Conservation (phyloP, 306 rosid species). For the Trichosanthes cucumerina region DNA sequence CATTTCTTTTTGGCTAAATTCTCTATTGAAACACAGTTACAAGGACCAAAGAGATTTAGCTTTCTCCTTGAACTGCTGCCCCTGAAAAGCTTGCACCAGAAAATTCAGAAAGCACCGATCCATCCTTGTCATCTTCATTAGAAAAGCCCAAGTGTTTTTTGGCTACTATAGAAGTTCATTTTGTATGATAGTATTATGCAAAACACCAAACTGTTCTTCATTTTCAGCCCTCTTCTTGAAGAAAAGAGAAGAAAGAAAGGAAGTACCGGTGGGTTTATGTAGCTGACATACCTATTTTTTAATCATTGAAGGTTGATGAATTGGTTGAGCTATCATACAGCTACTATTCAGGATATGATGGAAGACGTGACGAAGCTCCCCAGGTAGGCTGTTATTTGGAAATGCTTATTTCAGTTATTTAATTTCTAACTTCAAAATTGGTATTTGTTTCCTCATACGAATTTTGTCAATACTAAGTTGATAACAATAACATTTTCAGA, state of each 20-base stretch:
- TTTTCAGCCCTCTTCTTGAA: neutral
- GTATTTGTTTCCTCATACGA: neutral
- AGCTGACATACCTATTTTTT: slow-evolving; percentile 8
- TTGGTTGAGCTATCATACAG: slow-evolving; percentile 34
- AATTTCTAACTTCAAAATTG: neutral
- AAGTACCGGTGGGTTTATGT: neutral
- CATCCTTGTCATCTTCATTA: neutral
- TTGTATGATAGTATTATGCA: neutral
- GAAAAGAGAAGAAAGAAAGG: neutral
- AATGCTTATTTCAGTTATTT: neutral
- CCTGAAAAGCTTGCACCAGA: neutral
- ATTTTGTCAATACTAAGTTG: neutral
- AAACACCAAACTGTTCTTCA: neutral
- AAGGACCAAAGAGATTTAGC: neutral
- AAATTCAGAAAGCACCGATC: neutral
- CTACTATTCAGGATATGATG: slow-evolving; percentile 33
- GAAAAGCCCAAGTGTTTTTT: neutral
- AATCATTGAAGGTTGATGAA: slow-evolving; percentile 30
- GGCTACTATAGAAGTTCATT: neutral
- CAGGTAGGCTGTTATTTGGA: slow-evolving; percentile 26
- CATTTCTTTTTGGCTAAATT: neutral
- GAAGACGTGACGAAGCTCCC: slow-evolving; percentile 26
- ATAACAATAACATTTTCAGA: slow-evolving; percentile 19
- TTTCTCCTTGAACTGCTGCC: neutral
- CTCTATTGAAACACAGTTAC: neutral